Percentiles rank a stretch among this genome's conserved stretches.
Conservation (phyloP, 2,329 filamentous ascomycete species). For the Penicillium psychrosexuale region DNA sequence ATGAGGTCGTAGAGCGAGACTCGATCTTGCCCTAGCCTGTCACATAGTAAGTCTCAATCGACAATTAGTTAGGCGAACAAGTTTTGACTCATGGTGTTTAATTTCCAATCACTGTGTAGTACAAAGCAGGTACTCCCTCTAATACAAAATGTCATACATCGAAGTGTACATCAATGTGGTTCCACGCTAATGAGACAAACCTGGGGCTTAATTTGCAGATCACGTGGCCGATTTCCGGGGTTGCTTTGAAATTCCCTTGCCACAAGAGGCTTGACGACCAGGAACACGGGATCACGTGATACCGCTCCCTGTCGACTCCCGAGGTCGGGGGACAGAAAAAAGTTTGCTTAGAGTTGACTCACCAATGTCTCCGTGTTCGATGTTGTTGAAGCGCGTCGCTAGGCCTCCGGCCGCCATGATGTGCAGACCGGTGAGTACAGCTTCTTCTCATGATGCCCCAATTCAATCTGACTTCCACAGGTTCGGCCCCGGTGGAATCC, state of each 20-base stretch:
- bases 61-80: neutral
- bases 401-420: neutral
- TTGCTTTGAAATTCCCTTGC: slow-evolving; percentile 1
- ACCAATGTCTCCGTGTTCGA: slow-evolving; percentile 7
- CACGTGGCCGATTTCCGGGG: neutral
- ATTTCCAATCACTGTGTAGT: too few relatives aligned
- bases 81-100: neutral
- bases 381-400: slow-evolving; percentile 5
- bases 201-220: neutral
- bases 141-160: neutral
- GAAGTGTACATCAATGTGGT: neutral
- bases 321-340: neutral
- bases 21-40: neutral
- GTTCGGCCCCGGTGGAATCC: slow-evolving; percentile 1
- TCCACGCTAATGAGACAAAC: neutral
- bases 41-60: neutral
- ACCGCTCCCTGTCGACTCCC: neutral
- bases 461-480: neutral
- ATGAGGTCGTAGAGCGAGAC: neutral
- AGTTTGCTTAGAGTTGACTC: neutral
- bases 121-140: neutral
- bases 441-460: neutral
- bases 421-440: neutral
- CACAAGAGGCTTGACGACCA: neutral
- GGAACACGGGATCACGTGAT: neutral